These are phyloP conservation scores for Scenedesmus sp. DNA, from an alignment of 163 green algal genomes.

Conservation along the genomic window DNA sequence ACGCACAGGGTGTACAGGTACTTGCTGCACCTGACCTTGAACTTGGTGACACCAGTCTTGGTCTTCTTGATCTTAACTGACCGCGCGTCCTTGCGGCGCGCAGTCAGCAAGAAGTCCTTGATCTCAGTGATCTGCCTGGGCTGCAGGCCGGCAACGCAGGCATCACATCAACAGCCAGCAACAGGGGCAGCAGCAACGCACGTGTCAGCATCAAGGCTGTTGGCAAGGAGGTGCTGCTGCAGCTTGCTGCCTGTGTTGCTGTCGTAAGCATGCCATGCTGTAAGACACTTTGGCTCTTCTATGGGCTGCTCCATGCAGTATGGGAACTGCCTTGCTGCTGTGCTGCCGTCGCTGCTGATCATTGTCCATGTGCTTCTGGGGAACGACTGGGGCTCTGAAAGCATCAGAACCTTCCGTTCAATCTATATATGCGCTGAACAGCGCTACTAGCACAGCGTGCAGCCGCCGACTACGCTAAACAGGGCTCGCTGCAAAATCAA, in stretches of 20 bases:
- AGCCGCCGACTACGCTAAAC: constrained; percentile 10
- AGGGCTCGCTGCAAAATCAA: not conserved
- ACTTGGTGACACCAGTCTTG: constrained; percentile 76
- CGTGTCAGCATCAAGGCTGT: not conserved
- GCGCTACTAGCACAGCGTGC: not conserved
- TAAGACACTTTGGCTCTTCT: not conserved
- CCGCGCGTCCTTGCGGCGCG: constrained; percentile 95
- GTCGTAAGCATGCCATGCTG: not conserved
- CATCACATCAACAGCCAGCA: not conserved
- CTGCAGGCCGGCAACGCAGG: constrained; percentile 70
- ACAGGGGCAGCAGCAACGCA: not conserved
- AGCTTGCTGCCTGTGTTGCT: not conserved
- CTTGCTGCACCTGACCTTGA: constrained; percentile 94
- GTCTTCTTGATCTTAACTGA: constrained; percentile 99
- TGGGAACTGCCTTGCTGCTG: not conserved
- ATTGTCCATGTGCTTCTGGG: not conserved
- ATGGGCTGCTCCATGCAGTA: not conserved
- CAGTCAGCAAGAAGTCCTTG: constrained; percentile 99
- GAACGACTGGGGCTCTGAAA: not conserved
- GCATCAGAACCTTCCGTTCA: not conserved
- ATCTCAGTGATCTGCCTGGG: constrained; percentile 99
- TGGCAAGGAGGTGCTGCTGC: not conserved
- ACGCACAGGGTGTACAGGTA: constrained; percentile 99
- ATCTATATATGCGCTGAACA: not conserved
- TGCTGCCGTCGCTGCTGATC: constrained; percentile 12